A percentile compares a stretch with the other conserved stretches of the same genome.
Conservation (phyloP, 176 grass and related monocot genomes). For the Musa schizocarpa region DNA sequence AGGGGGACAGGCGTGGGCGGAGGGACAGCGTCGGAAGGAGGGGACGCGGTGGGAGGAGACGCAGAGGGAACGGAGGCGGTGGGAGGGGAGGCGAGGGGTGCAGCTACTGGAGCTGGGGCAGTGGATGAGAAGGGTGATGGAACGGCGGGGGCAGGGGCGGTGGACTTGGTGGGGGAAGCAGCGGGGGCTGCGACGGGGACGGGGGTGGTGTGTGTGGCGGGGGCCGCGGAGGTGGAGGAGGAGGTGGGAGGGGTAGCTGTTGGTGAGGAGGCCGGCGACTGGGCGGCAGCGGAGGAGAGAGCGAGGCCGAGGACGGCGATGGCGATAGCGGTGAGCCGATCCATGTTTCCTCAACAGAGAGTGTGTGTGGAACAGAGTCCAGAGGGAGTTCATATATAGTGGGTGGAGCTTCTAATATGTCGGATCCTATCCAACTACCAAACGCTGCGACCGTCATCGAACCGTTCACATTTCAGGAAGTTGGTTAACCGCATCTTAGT, state of each 20-base stretch:
- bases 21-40: constrained; percentile 3
- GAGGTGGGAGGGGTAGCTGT: background rate
- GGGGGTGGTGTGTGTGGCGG: background rate
- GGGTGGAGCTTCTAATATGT: background rate
- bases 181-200: constrained; percentile 11
- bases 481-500: no score
- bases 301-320: constrained; percentile 21
- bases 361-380: background rate
- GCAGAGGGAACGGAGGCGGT: background rate
- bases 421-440: background rate
- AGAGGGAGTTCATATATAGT: background rate
- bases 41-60: background rate
- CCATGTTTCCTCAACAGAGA: background rate
- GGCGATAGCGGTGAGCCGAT: constrained; percentile 10
- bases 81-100: constrained; percentile 6
- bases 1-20: background rate
- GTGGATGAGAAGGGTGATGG: background rate
- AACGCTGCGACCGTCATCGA: no score
- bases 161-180: background rate
- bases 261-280: background rate
- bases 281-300: constrained; percentile 3
- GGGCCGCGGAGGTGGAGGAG: background rate
- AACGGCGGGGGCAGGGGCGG: background rate
- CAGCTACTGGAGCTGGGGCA: background rate
- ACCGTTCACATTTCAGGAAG: no score